Evolutionary conservation across 352 stramenopile species (phyloP).

Genomic region (Pythium sp.): DNA sequence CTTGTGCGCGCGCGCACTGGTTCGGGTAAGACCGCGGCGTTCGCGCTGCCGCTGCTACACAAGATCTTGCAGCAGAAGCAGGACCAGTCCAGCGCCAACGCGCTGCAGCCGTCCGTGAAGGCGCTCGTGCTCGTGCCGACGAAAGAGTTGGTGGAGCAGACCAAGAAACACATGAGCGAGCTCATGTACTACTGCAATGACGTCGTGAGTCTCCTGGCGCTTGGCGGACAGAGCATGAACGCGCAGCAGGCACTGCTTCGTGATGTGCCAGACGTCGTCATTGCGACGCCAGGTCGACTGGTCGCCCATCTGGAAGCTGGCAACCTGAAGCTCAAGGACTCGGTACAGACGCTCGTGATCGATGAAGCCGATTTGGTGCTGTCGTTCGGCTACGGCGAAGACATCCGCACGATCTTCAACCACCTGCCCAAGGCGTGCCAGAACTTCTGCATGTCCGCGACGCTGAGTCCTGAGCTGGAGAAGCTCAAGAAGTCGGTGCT

Average conservation of each 20-base stretch:
- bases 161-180: constrained; percentile 83
- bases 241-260: constrained; percentile 84
- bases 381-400: constrained; percentile 94
- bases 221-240: constrained; percentile 90
- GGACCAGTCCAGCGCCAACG: constrained; percentile 33
- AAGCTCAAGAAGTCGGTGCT: constrained; percentile 97
- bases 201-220: constrained; percentile 87
- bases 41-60: constrained; percentile 90
- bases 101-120: constrained; percentile 47
- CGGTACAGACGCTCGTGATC: constrained; percentile 96
- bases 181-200: constrained; percentile 98
- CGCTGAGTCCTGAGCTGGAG: constrained; percentile 94
- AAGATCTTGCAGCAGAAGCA: constrained; percentile 89
- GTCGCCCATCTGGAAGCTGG: constrained; percentile 82
- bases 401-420: constrained; percentile 93
- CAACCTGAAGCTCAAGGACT: constrained; percentile 85
- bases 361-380: constrained; percentile 99
- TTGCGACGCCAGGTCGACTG: constrained; percentile 94
- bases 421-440: constrained; percentile 97
- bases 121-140: constrained; percentile 97
- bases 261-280: constrained; percentile 90
- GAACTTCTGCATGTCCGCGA: constrained; percentile 98
- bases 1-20: constrained; percentile 91
- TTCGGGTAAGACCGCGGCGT: constrained; percentile 94
- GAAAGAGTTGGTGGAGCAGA: constrained; percentile 97